phyloP scores from a whole-genome alignment of 257 asterid genomes.

The Nicotiana benthamiana region DNA sequence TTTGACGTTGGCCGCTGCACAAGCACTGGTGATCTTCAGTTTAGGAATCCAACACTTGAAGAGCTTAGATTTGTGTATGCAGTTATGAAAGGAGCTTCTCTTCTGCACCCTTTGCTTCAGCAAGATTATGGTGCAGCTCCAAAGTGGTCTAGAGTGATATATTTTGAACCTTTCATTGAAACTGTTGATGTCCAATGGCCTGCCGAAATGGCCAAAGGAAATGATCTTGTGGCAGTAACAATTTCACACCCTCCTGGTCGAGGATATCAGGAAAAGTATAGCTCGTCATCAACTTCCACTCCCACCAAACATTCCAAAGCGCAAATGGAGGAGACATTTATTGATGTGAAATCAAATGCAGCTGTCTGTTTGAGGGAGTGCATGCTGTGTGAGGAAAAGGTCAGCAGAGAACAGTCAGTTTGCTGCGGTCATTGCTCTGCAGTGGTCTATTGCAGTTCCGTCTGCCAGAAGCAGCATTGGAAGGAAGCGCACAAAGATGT shows the following conservation, averaged over 20 bases:
- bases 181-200: constrained; percentile 58
- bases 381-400: constrained; percentile 21
- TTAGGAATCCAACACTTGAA: constrained; percentile 41
- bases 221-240: constrained; percentile 46
- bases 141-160: constrained; percentile 25
- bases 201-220: constrained; percentile 27
- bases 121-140: constrained; percentile 27
- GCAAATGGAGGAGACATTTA: constrained; percentile 14
- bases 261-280: constrained; percentile 16
- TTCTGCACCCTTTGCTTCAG: constrained; percentile 47
- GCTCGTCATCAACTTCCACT: constrained; percentile 14
- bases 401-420: constrained; percentile 13
- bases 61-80: constrained; percentile 46
- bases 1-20: constrained; percentile 39
- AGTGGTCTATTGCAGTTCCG: constrained; percentile 22
- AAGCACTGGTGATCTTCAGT: constrained; percentile 29
- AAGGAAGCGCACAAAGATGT: constrained; percentile 13
- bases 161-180: constrained; percentile 40
- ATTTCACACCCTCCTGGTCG: constrained; percentile 40
- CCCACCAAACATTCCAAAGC: constrained; percentile 16
- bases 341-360: constrained; percentile 8
- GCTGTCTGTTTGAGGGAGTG: constrained; percentile 11
- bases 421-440: constrained; percentile 24
- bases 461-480: constrained; percentile 32
- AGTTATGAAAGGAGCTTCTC: constrained; percentile 24